A percentile compares a stretch with the other conserved stretches of the same genome.
Evolutionary conservation across 2,329 filamentous ascomycete species (phyloP).

Genomic region (Ophiostoma novo-ulmi): DNA sequence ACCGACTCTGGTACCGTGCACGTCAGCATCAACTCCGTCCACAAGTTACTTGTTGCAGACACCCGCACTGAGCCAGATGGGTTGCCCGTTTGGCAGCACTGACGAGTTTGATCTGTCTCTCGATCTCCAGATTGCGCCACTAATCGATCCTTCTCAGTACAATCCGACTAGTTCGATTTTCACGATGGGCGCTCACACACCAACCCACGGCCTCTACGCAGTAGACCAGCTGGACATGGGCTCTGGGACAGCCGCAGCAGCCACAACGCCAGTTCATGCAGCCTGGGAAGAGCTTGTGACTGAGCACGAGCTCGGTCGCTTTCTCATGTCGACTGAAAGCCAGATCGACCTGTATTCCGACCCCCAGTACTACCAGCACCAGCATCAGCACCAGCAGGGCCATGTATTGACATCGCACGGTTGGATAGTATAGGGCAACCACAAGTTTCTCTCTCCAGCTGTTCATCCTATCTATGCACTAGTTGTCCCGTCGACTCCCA

Average conservation of each 20-base stretch:
- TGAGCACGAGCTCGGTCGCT: background rate
- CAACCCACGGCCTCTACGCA: background rate
- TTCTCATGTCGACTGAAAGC: background rate
- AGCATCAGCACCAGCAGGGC: background rate
- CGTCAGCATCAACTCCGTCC: background rate
- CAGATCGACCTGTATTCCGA: background rate
- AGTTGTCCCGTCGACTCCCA: background rate
- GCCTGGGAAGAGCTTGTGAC: background rate
- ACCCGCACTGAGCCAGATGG: background rate
- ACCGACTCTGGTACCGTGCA: background rate
- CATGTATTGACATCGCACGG: background rate
- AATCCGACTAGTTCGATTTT: background rate
- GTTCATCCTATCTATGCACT: background rate
- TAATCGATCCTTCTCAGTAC: background rate
- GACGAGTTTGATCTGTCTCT: background rate
- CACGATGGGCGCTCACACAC: background rate
- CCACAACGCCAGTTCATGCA: background rate
- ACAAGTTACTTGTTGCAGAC: background rate
- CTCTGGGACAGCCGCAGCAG: background rate
- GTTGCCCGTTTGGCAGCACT: background rate
- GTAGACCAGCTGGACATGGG: background rate
- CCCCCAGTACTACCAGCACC: background rate
- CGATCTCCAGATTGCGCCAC: background rate
- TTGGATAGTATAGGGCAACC: background rate
- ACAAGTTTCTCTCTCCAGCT: background rate